Evolutionary conservation across 257 asterid genomes (phyloP), one percentile per base, ranked within the genome.

Genomic region (Solanum chilense): DNA sequence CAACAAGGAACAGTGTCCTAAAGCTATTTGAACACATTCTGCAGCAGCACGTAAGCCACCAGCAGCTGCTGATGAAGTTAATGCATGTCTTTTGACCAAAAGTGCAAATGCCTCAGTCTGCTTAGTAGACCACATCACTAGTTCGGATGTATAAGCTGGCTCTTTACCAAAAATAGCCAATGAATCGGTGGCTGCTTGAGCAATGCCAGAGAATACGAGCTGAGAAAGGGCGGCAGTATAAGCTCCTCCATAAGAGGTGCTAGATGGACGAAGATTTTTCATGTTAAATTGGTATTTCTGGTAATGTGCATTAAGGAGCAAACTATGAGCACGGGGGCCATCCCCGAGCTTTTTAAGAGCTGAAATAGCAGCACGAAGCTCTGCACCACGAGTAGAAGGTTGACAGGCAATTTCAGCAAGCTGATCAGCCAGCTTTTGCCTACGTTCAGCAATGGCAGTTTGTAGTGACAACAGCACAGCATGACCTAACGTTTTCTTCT

Each of bases 21-120:
- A 91, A 88, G 99, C 99, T 88, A 97, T 97, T 91, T 96, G 99
- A 87, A 95, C 99, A 90, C 99, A 97, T 91, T 97, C 99, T 83
- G 99, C 99, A 88, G 99, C 99, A 82, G 99, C 96, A 90, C 99
- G 92, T 92, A 97, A 92, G 86, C 98, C 99, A 47, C 99, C 99
- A 87, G 99, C 99, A 91, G 99, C 99, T 12, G 99, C 98, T 66
- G 99, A 97, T 44, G 99, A 97, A 80, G 99, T 98, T 86, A 97
- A 92, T 73, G 99, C 99, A 86, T 96, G 99, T 74, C 99, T 91
- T 91, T 97, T 96, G 76, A 96, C 98, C 45, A 97, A 95, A 87
- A 92, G 90, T 74, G 99, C 99, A 90, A 92, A 97, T 58, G 97
- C 90, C 92, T 96, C 99, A 5, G 98, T 93, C 90, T 95, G 98